Conservation (phyloP, 306 rosid genomes). For the Castanopsis chinensis region DNA sequence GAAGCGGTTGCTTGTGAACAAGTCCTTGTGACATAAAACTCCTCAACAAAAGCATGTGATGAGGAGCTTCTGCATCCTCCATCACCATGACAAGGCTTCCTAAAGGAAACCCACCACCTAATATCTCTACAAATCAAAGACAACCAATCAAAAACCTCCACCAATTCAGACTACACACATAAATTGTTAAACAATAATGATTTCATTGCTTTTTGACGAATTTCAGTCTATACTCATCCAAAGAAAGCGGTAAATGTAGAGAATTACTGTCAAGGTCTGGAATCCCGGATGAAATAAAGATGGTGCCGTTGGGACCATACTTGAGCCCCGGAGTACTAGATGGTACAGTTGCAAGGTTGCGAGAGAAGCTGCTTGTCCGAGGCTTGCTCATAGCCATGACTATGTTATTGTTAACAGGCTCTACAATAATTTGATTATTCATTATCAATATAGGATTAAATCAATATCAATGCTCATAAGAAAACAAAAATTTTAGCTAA, state of each 20-base stretch:
- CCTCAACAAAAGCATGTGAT: slow-evolving; percentile 93
- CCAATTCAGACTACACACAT: background rate
- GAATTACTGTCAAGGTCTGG: slow-evolving; percentile 78
- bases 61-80: slow-evolving; percentile 97
- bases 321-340: slow-evolving; percentile 62
- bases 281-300: slow-evolving; percentile 71
- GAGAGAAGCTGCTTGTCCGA: slow-evolving; percentile 75
- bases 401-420: slow-evolving; percentile 25
- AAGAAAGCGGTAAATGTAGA: slow-evolving; percentile 14
- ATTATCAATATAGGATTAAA: background rate
- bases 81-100: slow-evolving; percentile 88
- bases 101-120: slow-evolving; percentile 81
- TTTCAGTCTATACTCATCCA: background rate
- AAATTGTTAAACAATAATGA: background rate
- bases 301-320: slow-evolving; percentile 78
- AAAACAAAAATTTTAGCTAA: background rate
- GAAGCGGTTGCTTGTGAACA: slow-evolving; percentile 73
- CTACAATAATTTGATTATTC: slow-evolving; percentile 23
- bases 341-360: slow-evolving; percentile 40
- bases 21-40: slow-evolving; percentile 94
- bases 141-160: slow-evolving; percentile 5
- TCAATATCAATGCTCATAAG: background rate
- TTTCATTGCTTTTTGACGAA: background rate
- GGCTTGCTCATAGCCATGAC: slow-evolving; percentile 58
- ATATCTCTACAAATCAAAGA: slow-evolving; percentile 49